phyloP scores from a whole-genome alignment of 106 monocot genomes.

The Hemerocallis citrina region DNA sequence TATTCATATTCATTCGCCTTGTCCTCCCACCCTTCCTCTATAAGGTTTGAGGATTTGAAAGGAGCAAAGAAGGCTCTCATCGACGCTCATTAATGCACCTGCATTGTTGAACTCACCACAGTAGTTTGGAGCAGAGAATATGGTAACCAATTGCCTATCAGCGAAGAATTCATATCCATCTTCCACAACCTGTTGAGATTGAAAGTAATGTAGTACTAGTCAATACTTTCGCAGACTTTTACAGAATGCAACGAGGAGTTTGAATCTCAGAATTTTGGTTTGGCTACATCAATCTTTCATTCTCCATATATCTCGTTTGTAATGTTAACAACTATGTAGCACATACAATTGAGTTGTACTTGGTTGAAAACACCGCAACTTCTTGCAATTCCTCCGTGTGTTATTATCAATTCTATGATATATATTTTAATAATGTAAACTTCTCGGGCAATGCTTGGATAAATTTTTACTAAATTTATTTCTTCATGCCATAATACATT shows the following conservation, averaged over 20 bases:
- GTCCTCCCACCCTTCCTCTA: conserved; percentile 15
- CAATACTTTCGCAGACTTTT: neutral
- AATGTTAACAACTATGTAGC: too few relatives aligned
- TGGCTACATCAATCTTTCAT: too few relatives aligned
- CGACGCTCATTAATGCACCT: conserved; percentile 45
- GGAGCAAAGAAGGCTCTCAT: conserved; percentile 44
- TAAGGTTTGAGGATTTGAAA: conserved; percentile 54
- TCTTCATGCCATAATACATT: too few relatives aligned
- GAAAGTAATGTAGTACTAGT: neutral
- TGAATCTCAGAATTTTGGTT: too few relatives aligned
- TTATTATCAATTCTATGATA: too few relatives aligned
- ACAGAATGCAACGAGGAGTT: neutral
- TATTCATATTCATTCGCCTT: conserved; percentile 4
- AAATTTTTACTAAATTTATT: too few relatives aligned
- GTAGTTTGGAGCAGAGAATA: conserved; percentile 31
- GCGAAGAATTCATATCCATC: conserved; percentile 55
- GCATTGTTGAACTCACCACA: conserved; percentile 43
- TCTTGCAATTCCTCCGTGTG: too few relatives aligned
- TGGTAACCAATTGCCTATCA: conserved; percentile 35
- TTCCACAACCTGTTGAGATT: conserved; percentile 34
- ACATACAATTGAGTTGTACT: too few relatives aligned
- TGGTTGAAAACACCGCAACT: too few relatives aligned
- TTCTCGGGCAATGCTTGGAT: too few relatives aligned
- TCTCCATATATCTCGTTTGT: too few relatives aligned
- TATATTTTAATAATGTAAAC: too few relatives aligned